Evolutionary conservation across 768 basidiomycete genomes (phyloP), one percentile per base, ranked within the genome.

Genomic region (Neoboletus brunneissimus): DNA sequence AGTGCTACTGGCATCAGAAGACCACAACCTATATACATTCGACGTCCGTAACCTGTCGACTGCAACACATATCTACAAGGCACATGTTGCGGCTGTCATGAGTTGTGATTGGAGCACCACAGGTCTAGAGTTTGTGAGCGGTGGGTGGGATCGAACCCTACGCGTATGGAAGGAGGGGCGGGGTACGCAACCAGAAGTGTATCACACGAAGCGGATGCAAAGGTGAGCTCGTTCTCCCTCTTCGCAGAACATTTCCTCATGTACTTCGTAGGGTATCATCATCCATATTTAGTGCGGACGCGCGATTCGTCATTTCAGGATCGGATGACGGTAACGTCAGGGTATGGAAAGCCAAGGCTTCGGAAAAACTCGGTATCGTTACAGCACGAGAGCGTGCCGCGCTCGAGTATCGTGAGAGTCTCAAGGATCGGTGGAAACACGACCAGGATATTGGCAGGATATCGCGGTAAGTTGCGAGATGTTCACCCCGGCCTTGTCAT

Each of bases 161-260:
- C 79, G 95, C 56, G 83, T 98, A 71, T 99, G 96, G 96, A 86
- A 87, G 62, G 86, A 92, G 63, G 91, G 89, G 27, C 83, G 80
- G 41, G 94, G 95, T 0, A 84, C 84, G 31, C 79, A 81, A 8
- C 84, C 89, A 16, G 96, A 98, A 69, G 88, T 94, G 8, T 99
- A 98, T 68, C 96, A 98, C 72, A 96, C 94, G 16, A 98, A 98
- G 75, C 90, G 97, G 44, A 99, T 99, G 97, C 97, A 98, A 72
- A 83, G 94, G 91, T 92, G 49, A 38, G 76, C 56, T 20, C 1
- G 11, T 38, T 11, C 4, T 2, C 16, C 11, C 13, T 45, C 35
- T 31, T 38, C 5, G 16, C 16, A 35, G 34, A 38, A 46, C 22
- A 15, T 51, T 41, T 41, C 29, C 38, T 62, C 37, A 55, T 1